Base-by-base conservation (phyloP, 352 stramenopile species). In the Phytophthora colocasiae region DNA sequence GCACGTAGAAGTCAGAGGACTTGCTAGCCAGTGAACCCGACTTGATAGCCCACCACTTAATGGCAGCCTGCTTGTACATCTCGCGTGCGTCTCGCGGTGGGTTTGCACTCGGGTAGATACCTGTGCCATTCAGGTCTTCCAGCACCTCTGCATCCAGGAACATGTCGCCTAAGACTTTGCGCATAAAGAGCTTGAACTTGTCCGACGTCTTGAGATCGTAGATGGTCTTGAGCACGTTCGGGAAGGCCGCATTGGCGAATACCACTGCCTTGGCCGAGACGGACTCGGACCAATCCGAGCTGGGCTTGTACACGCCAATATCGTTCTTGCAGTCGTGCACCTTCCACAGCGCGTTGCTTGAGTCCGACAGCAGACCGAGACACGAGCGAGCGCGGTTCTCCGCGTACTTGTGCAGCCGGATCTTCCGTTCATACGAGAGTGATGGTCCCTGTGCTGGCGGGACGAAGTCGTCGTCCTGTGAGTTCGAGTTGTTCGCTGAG, bases 31-130 rank as follows among this genome's bases (percentile, higher is more conserved):
- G 70, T 9, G 82, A 76, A 31, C 87, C 85, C 1, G 88, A 96
- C 66, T 94, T 93, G 65, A 93, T 86, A 19, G 88, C 86, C 85
- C 86, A 96, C 88, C 88, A 96, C 75, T 96, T 96, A 70, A 96
- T 93, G 29, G 86, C 72, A 3, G 86, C 85, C 51, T 94, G 88
- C 75, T 96, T 96, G 81, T 93, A 93, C 64, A 91, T 76, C 48
- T 93, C 84, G 11, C 82, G 80, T 2, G 75, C 71, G n/a, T 93
- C 83, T 22, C 77, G 76, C 12, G 81, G 77, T 10, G 82, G 84
- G 48, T 88, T 95, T 10, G 83, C 81, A 59, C 78, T 92, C 14
- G 84, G 77, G 56, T 92, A 94, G n/a, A 90, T 71, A 40, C 86
- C 86, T 8, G 84, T 95, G 31, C 82, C 84, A 31, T 93, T 93